Percentiles rank a stretch among this genome's conserved stretches.
Evolutionary conservation across 2,329 filamentous ascomycete genomes (phyloP).

Genomic region (Dactylellina leptospora): DNA sequence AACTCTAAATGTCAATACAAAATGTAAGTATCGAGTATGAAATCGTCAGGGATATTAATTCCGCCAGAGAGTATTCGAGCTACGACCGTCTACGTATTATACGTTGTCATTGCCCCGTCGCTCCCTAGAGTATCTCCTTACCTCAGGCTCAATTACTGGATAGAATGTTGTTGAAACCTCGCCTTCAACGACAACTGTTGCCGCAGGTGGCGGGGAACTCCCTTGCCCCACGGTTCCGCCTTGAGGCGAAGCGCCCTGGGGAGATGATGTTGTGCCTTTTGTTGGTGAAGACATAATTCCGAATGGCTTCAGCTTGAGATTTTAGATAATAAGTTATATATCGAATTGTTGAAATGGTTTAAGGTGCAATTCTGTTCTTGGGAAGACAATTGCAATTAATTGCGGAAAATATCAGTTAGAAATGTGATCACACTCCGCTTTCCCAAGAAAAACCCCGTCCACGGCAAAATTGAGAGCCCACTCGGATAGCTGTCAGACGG

Average conservation of each 20-base stretch:
- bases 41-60: background rate
- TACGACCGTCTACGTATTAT: no score
- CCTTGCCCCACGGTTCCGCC: background rate
- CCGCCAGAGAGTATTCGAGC: background rate
- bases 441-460: background rate
- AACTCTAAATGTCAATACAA: background rate
- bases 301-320: no score
- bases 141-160: conserved; percentile 28
- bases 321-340: background rate
- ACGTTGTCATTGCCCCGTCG: background rate
- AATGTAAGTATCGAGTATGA: background rate
- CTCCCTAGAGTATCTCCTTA: conserved; percentile 8
- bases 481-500: no score
- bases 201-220: background rate
- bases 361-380: background rate
- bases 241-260: background rate
- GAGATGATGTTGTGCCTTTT: background rate
- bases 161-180: conserved; percentile 28
- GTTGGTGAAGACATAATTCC: conserved; percentile 11
- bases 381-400: no score
- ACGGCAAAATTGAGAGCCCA: conserved; percentile 23
- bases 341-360: background rate
- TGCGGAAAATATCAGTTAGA: background rate
- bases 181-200: conserved; percentile 5
- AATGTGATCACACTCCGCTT: conserved; percentile 1